These are phyloP conservation scores for Vanrija humicola DNA, from an alignment of 1,284 basidiomycete species.

Conservation along the genomic window DNA sequence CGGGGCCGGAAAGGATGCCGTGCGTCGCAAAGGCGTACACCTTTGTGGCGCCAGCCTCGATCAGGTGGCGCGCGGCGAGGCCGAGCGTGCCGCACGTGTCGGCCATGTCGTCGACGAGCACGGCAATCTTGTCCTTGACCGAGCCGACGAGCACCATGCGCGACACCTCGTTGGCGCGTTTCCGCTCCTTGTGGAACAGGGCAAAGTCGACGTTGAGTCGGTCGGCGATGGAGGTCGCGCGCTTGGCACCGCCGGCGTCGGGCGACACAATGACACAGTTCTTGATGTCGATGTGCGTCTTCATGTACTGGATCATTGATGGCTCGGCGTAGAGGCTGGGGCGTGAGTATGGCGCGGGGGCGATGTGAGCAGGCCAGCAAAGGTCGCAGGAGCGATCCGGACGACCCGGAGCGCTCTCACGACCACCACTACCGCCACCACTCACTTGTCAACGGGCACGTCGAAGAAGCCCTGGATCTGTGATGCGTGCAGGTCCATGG, in stretches of 20 bases:
- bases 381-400: background rate
- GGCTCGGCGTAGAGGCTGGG: slow-evolving; percentile 84
- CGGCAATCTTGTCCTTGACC: slow-evolving; percentile 88
- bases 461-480: slow-evolving; percentile 99
- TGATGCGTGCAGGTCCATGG: slow-evolving; percentile 97
- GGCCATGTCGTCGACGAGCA: slow-evolving; percentile 99
- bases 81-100: slow-evolving; percentile 98
- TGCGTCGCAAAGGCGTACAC: slow-evolving; percentile 96
- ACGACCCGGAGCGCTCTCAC: background rate
- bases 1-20: slow-evolving; percentile 89
- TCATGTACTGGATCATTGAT: slow-evolving; percentile 91
- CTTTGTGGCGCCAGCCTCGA: slow-evolving; percentile 81
- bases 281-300: slow-evolving; percentile 79
- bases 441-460: slow-evolving; percentile 99
- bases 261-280: slow-evolving; percentile 96
- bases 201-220: slow-evolving; percentile 97
- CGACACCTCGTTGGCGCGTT: slow-evolving; percentile 98
- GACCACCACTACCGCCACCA: slow-evolving; percentile 26
- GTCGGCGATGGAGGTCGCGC: slow-evolving; percentile 96
- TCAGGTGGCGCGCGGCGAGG: slow-evolving; percentile 81
- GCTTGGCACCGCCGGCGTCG: slow-evolving; percentile 97
- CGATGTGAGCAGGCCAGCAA: background rate
- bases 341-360: background rate
- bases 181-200: slow-evolving; percentile 99
- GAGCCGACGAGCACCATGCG: slow-evolving; percentile 97